Base-by-base conservation (phyloP, 164 flowering plant species). In the Buxus sempervirens region DNA sequence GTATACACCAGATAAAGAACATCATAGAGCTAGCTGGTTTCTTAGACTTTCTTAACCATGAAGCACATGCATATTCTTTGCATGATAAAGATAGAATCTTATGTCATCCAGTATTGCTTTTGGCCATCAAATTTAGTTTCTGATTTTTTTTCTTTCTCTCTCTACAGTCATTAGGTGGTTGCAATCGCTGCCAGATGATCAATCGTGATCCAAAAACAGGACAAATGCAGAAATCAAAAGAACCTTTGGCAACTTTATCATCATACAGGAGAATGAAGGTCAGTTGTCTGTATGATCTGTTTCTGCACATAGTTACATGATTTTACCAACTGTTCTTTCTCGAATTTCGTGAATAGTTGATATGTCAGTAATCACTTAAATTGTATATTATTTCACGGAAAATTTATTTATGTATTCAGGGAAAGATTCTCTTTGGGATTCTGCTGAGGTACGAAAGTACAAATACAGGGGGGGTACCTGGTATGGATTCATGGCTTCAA, bases 151-250 rank as follows among this genome's bases (percentile, higher is more conserved):
- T 42, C 9, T 67, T 65, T 68, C 61, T 62, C n/a, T 68, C 61
- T 62, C n/a, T 72, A 64, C 79, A 94, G 98, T 89, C 92, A 6
- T 57, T 92, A 58, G 99, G 98, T 69, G 97, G 99, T 68, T 92
- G 99, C 85, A 92, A 89, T 69, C 94, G 97, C 36, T 95, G 97
- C 78, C 89, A 95, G 71, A 87, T 92, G 93, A 87, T 92, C 77
- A 90, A 92, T 73, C 62, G 85, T 54, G 76, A 66, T 60, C 67
- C 72, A 49, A 64, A 68, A 57, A 75, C 68, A 9, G 89, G 82
- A 54, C 74, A 76, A 56, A 76, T 82, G 51, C 71, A 71, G 63
- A 86, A 76, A 61, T 77, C 85, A 27, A 92, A 76, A 18, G 97
- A 95, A 73, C 99, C 99, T 32, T 76, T 95, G 78, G 89, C 94